A percentile compares a stretch with the other conserved stretches of the same genome.
phyloP scores from a whole-genome alignment of 768 basidiomycete genomes.

The Rhizopogon roseolus region DNA sequence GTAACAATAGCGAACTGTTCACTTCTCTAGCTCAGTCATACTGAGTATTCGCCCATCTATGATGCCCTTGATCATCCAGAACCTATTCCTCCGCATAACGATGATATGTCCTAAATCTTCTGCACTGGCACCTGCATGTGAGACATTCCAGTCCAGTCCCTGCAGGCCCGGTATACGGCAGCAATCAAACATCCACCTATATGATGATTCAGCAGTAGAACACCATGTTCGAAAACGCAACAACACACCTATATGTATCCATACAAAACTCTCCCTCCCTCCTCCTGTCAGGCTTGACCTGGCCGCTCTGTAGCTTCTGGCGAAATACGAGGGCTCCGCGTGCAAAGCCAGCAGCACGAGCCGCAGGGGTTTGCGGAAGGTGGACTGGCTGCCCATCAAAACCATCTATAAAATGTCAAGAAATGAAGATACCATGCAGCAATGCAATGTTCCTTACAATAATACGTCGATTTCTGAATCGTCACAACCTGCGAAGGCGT shows the following conservation, averaged over 20 bases:
- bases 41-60: conserved; percentile 54
- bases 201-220: neutral
- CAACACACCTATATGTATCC: conserved; percentile 73
- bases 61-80: conserved; percentile 74
- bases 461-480: conserved; percentile 87
- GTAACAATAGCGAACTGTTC: conserved; percentile 8
- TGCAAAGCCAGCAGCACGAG: conserved; percentile 68
- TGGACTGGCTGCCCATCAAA: conserved; percentile 65
- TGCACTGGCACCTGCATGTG: conserved; percentile 49
- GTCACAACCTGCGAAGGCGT: conserved; percentile 58
- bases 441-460: conserved; percentile 55
- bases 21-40: conserved; percentile 64
- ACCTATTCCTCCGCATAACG: conserved; percentile 78
- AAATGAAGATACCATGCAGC: conserved; percentile 28
- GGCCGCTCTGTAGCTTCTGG: conserved; percentile 59
- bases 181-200: conserved; percentile 91
- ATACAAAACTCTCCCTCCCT: conserved; percentile 75
- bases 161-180: conserved; percentile 72
- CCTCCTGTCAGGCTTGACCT: conserved; percentile 57
- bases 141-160: conserved; percentile 73
- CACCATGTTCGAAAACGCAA: neutral
- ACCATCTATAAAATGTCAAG: conserved; percentile 52
- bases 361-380: conserved; percentile 49
- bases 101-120: conserved; percentile 70
- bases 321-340: conserved; percentile 74